Percentiles rank a stretch among this genome's conserved stretches.
Evolutionary conservation across 192 early-diverging fungal species (phyloP).

Genomic region (Chytriomyces confervae): DNA sequence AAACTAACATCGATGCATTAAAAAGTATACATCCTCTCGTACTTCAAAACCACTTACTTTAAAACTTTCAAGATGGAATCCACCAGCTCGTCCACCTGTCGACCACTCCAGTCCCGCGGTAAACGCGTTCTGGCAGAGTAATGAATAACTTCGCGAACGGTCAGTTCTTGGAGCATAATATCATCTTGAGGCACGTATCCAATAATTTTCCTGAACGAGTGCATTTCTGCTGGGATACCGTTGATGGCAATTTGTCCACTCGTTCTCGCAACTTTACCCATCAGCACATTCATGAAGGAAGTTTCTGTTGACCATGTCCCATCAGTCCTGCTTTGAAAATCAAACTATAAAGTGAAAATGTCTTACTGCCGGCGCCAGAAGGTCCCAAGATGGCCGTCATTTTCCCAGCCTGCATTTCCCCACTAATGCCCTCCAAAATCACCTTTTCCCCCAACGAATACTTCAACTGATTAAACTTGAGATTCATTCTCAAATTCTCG

Average conservation of each 20-base stretch:
- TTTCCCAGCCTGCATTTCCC: slow-evolving; percentile 71
- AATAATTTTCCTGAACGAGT: slow-evolving; percentile 42
- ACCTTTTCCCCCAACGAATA: slow-evolving; percentile 44
- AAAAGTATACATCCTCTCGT: neutral
- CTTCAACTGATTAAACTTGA: slow-evolving; percentile 41
- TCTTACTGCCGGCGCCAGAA: slow-evolving; percentile 76
- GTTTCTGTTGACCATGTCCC: slow-evolving; percentile 34
- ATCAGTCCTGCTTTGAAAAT: neutral
- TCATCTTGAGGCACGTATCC: slow-evolving; percentile 55
- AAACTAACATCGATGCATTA: slow-evolving; percentile 9
- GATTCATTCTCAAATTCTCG: slow-evolving; percentile 28
- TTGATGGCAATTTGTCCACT: slow-evolving; percentile 41
- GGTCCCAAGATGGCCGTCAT: slow-evolving; percentile 89
- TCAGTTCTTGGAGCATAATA: slow-evolving; percentile 41
- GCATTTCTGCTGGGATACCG: slow-evolving; percentile 29
- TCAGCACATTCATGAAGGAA: slow-evolving; percentile 49
- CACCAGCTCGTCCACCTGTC: slow-evolving; percentile 28
- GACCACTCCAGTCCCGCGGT: slow-evolving; percentile 46
- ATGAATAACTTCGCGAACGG: slow-evolving; percentile 59
- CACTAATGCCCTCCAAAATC: slow-evolving; percentile 72
- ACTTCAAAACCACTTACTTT: slow-evolving; percentile 1
- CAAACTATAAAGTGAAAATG: neutral
- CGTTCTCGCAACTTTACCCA: slow-evolving; percentile 39
- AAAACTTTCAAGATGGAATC: slow-evolving; percentile 17
- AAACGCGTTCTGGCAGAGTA: slow-evolving; percentile 74